Evolutionary conservation across 1,284 basidiomycete genomes (phyloP), one percentile per base, ranked within the genome.

Genomic region (Malassezia pachydermatis): DNA sequence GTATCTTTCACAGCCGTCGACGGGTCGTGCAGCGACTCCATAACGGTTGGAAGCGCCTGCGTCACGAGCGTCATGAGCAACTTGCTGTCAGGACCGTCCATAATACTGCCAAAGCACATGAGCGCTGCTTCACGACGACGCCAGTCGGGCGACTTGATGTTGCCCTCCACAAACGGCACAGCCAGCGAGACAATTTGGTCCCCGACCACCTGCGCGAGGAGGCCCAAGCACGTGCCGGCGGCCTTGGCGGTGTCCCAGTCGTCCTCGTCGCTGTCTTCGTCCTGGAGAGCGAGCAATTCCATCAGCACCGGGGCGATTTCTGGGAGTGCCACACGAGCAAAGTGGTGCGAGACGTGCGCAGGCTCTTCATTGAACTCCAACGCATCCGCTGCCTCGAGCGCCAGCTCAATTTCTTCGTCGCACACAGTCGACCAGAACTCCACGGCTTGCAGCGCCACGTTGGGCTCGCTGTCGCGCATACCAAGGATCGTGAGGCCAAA

Each of bases 381-480:
- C 32, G 92, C 92, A 85, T 96, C 90, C 58, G 86, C 82, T 1
- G 86, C 84, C 71, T 96, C 89, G 58, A 88, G 79, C n/a, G 83
- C 82, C 48, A 96, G 76, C 57, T 95, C 89, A 38, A 88, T 84
- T 74, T 99, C 92, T 72, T 95, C 88, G 72, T 99, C 92, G 68
- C 90, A 96, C 6, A 98, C 92, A 4, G 92, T 96, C 3, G 89
- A 89, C 92, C 94, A 99, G 75, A 99, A 99, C 70, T 99, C 92
- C 57, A 99, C 85, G 16, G 94, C 94, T 74, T 99, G 92, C 30
- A 95, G 76, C 0, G 88, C 88, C 17, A 99, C 92, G 13, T 81
- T 78, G 65, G 94, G 88, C 63, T 98, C 89, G 14, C 76, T 73
- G 65, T 94, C 84, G 73, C 88, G 87, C 94, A 99, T 99, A 44